phyloP scores from a whole-genome alignment of 768 basidiomycete species.

The Gelatoporia subvermispora region DNA sequence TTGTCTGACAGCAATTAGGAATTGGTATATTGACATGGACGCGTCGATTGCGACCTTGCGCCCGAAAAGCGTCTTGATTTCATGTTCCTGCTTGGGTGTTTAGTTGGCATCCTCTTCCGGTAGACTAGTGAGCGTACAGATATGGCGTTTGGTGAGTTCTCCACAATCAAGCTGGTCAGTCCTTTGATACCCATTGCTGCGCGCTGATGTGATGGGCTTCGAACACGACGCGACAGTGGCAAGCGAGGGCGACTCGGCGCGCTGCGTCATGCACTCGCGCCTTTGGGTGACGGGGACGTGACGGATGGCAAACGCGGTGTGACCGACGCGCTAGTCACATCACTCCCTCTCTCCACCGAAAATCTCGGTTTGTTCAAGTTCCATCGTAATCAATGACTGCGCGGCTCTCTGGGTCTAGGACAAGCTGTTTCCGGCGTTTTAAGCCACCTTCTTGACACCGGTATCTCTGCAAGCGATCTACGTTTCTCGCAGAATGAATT shows the following conservation, averaged over 20 bases:
- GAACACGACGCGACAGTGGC: not conserved
- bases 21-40: constrained; percentile 95
- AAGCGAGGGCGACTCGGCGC: not conserved
- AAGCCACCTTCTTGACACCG: not conserved
- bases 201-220: not conserved
- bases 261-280: not conserved
- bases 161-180: constrained; percentile 80
- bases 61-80: constrained; percentile 96
- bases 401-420: too few species aligned
- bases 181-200: constrained; percentile 90
- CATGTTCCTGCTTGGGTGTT: constrained; percentile 57
- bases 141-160: constrained; percentile 86
- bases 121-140: constrained; percentile 24
- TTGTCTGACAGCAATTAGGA: constrained; percentile 95
- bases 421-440: not conserved
- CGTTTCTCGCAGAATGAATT: not conserved
- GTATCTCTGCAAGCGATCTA: not conserved
- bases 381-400: not conserved
- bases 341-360: not conserved
- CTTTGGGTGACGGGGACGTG: constrained; percentile 12
- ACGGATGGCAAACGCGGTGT: not conserved
- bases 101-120: not conserved
- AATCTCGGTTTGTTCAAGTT: not conserved
- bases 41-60: constrained; percentile 99
- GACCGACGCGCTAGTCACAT: constrained; percentile 1